Base-by-base conservation (phyloP, 495 filamentous ascomycete species). In the Tirmania nivea region DNA sequence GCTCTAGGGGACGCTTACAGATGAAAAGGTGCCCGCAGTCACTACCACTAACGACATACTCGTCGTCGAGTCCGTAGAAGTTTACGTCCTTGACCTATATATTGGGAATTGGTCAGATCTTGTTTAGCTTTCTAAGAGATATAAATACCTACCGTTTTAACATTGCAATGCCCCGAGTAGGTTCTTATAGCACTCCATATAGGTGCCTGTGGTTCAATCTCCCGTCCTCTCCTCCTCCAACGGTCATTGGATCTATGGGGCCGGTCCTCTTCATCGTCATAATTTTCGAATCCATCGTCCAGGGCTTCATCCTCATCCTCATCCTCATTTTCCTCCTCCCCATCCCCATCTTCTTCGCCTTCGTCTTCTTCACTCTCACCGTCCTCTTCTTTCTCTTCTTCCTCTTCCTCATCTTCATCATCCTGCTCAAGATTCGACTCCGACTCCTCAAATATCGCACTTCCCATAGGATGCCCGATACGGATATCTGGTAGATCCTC, bases 21-120 rank as follows among this genome's bases (percentile, higher is more conserved):
- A 84, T 82, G 59, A 84, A 86, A 7, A 84, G 52, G 58, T 84
- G 73, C 0, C 81, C 81, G 34, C 72, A 76, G 54, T 86, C 81
- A 57, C 74, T 77, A 12, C 81, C 81, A 51, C 75, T 79, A 11
- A 84, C 79, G 3, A 86, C 79, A 56, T 84, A 86, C 57, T 85
- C 79, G 59, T 86, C 81, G 49, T 83, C 66, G 50, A 81, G 64
- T 0, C 81, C 81, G 52, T 77, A 82, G 65, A 75, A 86, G 52
- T 84, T 84, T 52, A 80, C 74, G 63, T 86, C 81, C 57, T 86
- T 86, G 52, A 84, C 78, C 48, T 50, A 25, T 19, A 25, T 19
- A 20, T 31, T 31, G 25, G 25, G 25, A 1, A 1, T 31, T 31
- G 25, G 25, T 31, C 25, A 31, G 25, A 31, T 31, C 25, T 31